These are phyloP conservation scores for Erodium maritimum DNA, from an alignment of 345 rosid genomes.

Conservation along the genomic window DNA sequence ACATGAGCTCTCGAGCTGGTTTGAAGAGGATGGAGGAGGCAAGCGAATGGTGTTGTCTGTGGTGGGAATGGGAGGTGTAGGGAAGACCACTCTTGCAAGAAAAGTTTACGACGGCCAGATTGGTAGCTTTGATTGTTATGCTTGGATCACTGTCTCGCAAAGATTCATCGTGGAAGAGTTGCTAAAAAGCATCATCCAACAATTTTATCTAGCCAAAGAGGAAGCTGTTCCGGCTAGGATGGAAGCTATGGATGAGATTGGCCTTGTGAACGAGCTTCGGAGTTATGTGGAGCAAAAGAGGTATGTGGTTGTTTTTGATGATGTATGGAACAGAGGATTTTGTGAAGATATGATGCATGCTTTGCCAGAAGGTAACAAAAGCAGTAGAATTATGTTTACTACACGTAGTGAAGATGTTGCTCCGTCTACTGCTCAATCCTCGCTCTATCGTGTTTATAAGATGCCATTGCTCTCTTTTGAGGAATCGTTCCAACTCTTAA, in stretches of 20 bases:
- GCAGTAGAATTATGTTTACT: slow-evolving; percentile 5
- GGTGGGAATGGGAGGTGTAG: slow-evolving; percentile 6
- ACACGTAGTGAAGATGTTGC: too few relatives aligned
- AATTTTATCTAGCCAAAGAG: neutral
- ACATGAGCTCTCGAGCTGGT: neutral
- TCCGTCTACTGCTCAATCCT: neutral
- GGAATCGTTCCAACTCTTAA: neutral
- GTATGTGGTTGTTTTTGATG: too few relatives aligned
- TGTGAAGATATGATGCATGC: slow-evolving; percentile 3
- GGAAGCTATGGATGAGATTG: neutral
- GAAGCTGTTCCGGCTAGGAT: neutral
- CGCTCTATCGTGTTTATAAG: neutral
- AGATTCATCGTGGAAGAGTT: neutral
- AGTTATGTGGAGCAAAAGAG: neutral
- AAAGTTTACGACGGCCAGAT: neutral
- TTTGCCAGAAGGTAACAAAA: slow-evolving; percentile 1
- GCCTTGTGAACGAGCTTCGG: neutral
- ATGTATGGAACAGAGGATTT: slow-evolving; percentile 2
- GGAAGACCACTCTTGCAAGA: slow-evolving; percentile 9
- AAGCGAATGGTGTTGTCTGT: too few relatives aligned
- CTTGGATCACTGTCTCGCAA: slow-evolving; percentile 6
- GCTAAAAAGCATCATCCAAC: neutral
- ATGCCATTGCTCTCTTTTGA: neutral
- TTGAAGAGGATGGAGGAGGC: slow-evolving; percentile 2
- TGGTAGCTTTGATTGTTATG: slow-evolving; percentile 1